Conservation (phyloP, 768 basidiomycete species). For the Scleroderma citrinum region DNA sequence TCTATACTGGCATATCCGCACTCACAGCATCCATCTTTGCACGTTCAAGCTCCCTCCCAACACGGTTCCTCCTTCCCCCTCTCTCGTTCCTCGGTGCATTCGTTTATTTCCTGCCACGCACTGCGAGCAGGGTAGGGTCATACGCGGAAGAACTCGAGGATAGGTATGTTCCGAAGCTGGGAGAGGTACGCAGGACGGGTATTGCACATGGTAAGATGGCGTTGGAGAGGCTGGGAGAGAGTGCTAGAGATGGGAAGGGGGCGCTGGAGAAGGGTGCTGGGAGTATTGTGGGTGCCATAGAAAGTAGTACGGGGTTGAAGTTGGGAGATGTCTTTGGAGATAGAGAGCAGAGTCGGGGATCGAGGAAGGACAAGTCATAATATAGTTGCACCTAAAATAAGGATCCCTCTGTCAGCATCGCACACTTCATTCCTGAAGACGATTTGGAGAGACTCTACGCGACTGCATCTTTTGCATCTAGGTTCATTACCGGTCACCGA, state of each 20-base stretch:
- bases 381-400: no score
- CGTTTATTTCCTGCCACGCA: conserved; percentile 83
- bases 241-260: conserved; percentile 40
- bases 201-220: conserved; percentile 56
- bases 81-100: conserved; percentile 62
- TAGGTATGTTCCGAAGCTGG: conserved; percentile 58
- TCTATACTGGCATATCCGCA: conserved; percentile 86
- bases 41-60: conserved; percentile 64
- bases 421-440: no score
- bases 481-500: no score
- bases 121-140: conserved; percentile 57
- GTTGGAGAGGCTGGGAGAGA: conserved; percentile 51
- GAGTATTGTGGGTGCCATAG: conserved; percentile 46
- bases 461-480: no score
- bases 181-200: conserved; percentile 61
- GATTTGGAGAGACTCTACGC: no score
- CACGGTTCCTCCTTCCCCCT: conserved; percentile 74
- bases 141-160: conserved; percentile 72
- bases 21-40: conserved; percentile 85
- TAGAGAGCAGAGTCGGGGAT: not conserved
- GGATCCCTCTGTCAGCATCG: no score
- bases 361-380: no score
- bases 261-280: conserved; percentile 40
- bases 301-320: conserved; percentile 70
- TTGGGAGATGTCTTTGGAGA: conserved; percentile 50